phyloP scores from a whole-genome alignment of 1,284 basidiomycete species.

The Amylostereum areolatum region DNA sequence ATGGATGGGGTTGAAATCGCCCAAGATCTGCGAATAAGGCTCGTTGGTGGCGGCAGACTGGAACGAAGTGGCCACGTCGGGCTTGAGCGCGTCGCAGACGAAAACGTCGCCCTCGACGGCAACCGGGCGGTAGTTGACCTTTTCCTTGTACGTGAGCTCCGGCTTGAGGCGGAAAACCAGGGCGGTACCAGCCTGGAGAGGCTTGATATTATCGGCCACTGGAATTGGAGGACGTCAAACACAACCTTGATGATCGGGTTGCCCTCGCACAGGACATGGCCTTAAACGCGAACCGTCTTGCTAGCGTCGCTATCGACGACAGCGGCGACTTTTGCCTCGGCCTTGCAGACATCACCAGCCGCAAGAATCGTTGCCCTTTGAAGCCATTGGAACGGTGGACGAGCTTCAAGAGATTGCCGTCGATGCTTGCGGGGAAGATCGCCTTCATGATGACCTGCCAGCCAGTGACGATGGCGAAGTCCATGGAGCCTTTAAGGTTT shows the following conservation, averaged over 20 bases:
- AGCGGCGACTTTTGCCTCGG: constrained; percentile 84
- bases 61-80: constrained; percentile 55
- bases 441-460: constrained; percentile 90
- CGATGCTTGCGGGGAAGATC: constrained; percentile 88
- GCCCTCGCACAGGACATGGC: constrained; percentile 71
- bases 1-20: constrained; percentile 98
- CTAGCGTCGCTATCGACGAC: constrained; percentile 90
- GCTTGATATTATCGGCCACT: constrained; percentile 83
- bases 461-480: constrained; percentile 91
- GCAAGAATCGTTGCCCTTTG: constrained; percentile 70
- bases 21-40: constrained; percentile 93
- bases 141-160: constrained; percentile 88
- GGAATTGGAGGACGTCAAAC: constrained; percentile 97
- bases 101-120: too few species aligned
- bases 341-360: constrained; percentile 87
- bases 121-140: constrained; percentile 80
- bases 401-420: constrained; percentile 91
- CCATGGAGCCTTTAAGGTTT: constrained; percentile 85
- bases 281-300: constrained; percentile 91
- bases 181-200: constrained; percentile 74
- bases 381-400: constrained; percentile 98
- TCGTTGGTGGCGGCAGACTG: constrained; percentile 87
- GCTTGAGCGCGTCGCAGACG: too few species aligned
- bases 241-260: constrained; percentile 88
- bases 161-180: constrained; percentile 89